Conservation (phyloP, 495 filamentous ascomycete genomes). For the Trypethelium eluteriae region DNA sequence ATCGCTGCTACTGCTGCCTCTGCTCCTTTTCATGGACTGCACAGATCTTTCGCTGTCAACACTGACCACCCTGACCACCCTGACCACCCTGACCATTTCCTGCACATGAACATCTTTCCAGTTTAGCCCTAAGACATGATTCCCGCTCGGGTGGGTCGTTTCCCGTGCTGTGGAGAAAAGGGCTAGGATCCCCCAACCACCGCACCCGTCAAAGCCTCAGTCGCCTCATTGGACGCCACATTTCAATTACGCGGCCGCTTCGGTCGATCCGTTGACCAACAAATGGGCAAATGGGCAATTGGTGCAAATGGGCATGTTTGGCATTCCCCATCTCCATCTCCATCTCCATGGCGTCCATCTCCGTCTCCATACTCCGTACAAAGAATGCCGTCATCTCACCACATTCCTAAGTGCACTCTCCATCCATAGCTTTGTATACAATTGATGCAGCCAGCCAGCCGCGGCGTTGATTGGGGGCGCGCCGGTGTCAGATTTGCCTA, state of each 20-base stretch:
- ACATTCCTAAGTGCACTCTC: constrained; percentile 45
- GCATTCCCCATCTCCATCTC: constrained; percentile 13
- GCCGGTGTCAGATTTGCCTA: constrained; percentile 31
- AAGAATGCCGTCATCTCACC: constrained; percentile 18
- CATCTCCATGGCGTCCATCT: no score
- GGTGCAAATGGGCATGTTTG: constrained; percentile 1
- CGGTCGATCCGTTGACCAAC: background rate
- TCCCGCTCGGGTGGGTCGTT: background rate
- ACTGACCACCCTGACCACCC: background rate
- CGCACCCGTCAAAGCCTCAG: background rate
- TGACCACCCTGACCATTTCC: no score
- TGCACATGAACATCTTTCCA: no score
- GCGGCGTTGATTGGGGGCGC: constrained; percentile 44
- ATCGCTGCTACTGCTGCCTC: background rate
- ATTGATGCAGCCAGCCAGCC: constrained; percentile 53
- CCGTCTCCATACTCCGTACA: no score
- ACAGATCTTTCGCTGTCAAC: background rate
- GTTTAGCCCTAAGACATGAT: background rate
- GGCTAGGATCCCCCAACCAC: constrained; percentile 1
- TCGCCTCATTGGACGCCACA: background rate
- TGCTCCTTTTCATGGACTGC: background rate
- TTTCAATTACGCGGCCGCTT: background rate
- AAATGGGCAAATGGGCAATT: no score
- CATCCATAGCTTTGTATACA: constrained; percentile 58
- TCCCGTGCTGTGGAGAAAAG: background rate